Evolutionary conservation across 164 flowering plant genomes (phyloP), one percentile per base, ranked within the genome.

Genomic region (Warburgia ugandensis): DNA sequence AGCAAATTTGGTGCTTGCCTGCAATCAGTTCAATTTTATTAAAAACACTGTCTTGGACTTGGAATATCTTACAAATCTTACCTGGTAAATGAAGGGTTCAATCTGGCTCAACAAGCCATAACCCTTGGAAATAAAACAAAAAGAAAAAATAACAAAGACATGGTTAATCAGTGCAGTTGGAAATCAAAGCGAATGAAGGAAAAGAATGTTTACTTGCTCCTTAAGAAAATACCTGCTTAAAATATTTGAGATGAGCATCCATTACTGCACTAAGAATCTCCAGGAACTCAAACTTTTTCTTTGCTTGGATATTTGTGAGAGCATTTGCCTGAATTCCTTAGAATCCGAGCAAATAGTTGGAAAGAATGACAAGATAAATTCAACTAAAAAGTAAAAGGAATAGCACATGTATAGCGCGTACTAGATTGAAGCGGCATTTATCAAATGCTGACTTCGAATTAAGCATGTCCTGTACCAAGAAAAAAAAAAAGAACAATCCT

Each of bases 361-460:
- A 54, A 52, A 52, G 38, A 27, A 21, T 32, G 32, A 51, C 2
- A 41, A 9, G 39, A 48, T 31, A 45, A 20, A 21, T 30, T 30
- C 20, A 3, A 2, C 3, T 10, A 45, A 29, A 49, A 50, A 45
- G 37, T 13, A 44, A 45, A 14, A 5, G 48, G 44, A 46, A 39
- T 11, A 30, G 42, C 39, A 56, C 14, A n/a, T 16, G 47, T 32
- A 54, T 56, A 54, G 55, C 11, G 52, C 96, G 48, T 84, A 90
- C 97, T 68, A 91, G 74, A 73, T 76, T 79, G 74, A 91, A 91
- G 65, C 97, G 95, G 61, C 89, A 84, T 66, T 71, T 79, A 65
- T 91, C 97, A 74, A 91, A 91, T 53, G 89, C 69, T 57, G 95
- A 91, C 68, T 83, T 91, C 36, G 97, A 86, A 56, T 91, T 91